Evolutionary conservation across 768 basidiomycete genomes (phyloP), one percentile per base, ranked within the genome.

Genomic region (Pulveroboletus frians): DNA sequence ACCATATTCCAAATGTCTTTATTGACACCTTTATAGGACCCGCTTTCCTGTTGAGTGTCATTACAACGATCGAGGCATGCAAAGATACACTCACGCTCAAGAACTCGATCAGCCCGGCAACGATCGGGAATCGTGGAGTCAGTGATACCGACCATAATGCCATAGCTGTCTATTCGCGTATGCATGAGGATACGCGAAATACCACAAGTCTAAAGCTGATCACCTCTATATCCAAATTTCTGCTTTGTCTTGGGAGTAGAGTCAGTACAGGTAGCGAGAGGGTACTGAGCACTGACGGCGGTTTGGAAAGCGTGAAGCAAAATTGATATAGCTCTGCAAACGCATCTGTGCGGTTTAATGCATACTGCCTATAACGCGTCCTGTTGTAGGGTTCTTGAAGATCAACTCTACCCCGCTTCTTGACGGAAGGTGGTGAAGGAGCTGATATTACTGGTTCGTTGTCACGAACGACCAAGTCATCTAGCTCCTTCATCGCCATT

Each of bases 1-100:
- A 86, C 88, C 89, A 92, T 92, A 49, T 68, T 78, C 90, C 90
- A 93, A 9, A 91, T 69, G 67, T 93, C 90, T 60, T 88, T 88
- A 66, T 89, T 92, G 13, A 83, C 80, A 0, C 83, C 85, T 60
- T 84, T 90, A 68, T 88, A 89, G 4, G 71, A 75, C 7, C 76
- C 78, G 51, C 67, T 73, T 43, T 79, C 69, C 69, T 74, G 48
- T 46, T 32, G 10, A 32, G 13, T 9, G 21, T 43, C 8, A 36
- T 40, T 10, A 39, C 18, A 27, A 27, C 27, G 34, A 26, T 5
- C 29, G 36, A 46, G 37, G 35, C 39, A 26, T 14, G 32, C 18
- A 20, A 3, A 29, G 2, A 13, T 5, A 67, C 75, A 8, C 53
- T 55, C 54, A 88, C 90, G 39, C 61, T 71, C 49, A 92, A 80